Conservation (phyloP, 2,329 filamentous ascomycete species). For the Ophiobolus disseminans region DNA sequence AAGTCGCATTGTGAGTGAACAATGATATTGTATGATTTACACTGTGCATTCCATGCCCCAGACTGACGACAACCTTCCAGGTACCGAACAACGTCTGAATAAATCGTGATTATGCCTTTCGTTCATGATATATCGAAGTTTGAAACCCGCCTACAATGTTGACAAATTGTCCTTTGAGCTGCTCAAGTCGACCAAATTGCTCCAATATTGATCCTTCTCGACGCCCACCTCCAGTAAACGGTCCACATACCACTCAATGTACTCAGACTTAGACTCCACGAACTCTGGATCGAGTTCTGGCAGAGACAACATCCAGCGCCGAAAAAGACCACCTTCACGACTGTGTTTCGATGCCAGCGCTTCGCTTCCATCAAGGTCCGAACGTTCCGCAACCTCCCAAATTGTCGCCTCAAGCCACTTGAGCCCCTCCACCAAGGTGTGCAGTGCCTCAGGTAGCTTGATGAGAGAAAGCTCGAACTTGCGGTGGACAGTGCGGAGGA, state of each 20-base stretch:
- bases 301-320: conserved; percentile 13
- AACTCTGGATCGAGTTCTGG: conserved; percentile 8
- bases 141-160: background rate
- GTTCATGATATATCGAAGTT: background rate
- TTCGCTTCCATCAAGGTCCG: background rate
- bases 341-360: conserved; percentile 1
- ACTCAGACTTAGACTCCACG: background rate
- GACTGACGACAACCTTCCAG: too few species aligned
- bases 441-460: background rate
- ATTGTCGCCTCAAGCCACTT: conserved; percentile 8
- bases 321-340: conserved; percentile 10
- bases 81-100: too few species aligned
- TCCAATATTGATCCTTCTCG: background rate
- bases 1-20: background rate
- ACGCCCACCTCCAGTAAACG: background rate
- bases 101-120: too few species aligned
- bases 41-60: background rate
- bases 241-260: conserved; percentile 4
- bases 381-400: background rate
- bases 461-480: background rate
- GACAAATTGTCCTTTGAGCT: background rate
- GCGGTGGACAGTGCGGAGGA: background rate
- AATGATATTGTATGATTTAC: background rate
- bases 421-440: background rate
- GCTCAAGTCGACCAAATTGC: background rate